Percentiles rank a stretch among this genome's conserved stretches.
Conservation (phyloP, 2,329 filamentous ascomycete genomes). For the Chaetomium strumarium region DNA sequence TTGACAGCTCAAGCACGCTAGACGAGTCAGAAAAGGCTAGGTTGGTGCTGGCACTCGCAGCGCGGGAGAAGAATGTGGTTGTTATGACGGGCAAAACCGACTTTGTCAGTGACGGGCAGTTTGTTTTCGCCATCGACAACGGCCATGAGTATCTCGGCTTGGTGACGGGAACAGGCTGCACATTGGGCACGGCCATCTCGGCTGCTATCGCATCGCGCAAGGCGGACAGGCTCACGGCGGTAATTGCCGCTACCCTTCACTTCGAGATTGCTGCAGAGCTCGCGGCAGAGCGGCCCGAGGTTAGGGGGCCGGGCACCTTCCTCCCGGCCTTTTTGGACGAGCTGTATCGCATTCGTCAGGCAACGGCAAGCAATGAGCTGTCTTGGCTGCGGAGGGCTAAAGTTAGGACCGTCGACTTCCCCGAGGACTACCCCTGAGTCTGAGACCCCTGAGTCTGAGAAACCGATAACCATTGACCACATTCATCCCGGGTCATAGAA, state of each 20-base stretch:
- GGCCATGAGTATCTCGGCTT: conserved; percentile 65
- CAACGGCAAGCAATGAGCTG: conserved; percentile 41
- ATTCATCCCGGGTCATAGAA: no score
- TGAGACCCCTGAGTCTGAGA: background rate
- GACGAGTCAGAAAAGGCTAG: conserved; percentile 44
- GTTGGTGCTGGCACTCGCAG: conserved; percentile 62
- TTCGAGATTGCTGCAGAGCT: conserved; percentile 70
- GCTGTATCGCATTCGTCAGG: conserved; percentile 44
- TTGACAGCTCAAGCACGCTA: conserved; percentile 65
- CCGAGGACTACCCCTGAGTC: background rate
- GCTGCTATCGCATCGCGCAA: conserved; percentile 62
- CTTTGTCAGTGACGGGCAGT: conserved; percentile 66
- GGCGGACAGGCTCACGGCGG: conserved; percentile 63
- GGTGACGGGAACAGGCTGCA: conserved; percentile 79
- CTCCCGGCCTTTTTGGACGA: conserved; percentile 79
- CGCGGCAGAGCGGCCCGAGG: conserved; percentile 54
- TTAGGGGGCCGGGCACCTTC: conserved; percentile 79
- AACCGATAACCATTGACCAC: no score
- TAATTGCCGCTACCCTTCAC: conserved; percentile 65
- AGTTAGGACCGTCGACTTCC: conserved; percentile 8
- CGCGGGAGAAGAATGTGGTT: conserved; percentile 62
- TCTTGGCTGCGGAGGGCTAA: conserved; percentile 40
- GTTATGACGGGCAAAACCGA: conserved; percentile 79
- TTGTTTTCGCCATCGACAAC: conserved; percentile 65
- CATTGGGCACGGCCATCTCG: conserved; percentile 74